Base-by-base conservation (phyloP, 257 asterid genomes). In the Ajuga chamaepitys region DNA sequence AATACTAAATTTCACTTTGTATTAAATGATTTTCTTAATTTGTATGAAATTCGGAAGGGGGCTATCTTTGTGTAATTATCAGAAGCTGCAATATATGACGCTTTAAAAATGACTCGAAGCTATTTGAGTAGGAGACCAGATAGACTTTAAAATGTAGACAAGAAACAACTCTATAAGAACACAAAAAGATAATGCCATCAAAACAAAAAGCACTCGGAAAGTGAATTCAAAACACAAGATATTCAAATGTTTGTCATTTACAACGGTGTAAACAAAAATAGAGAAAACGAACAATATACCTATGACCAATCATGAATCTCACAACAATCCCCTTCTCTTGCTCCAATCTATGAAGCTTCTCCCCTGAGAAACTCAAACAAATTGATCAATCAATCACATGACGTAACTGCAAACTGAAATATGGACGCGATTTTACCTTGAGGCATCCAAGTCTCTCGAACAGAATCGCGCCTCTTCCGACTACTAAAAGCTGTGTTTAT, bases 401-500 rank as follows among this genome's bases (percentile, higher is more conserved):
- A 22, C 46, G 9, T 24, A 30, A 65, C 41, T 7, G 34, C 11
- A 55, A 38, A 18, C 4, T 60, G 30, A 66, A 56, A 65, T 57
- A 8, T 7, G 16, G 60, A 40, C 12, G 20, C 22, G 30, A 64
- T 61, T 10, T 67, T 62, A 88, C 97, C 97, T 84, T 85, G 96
- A 53, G 98, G 98, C 98, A 91, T 88, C 98, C 98, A 91, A 21
- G 95, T 91, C 64, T 82, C 88, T 70, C 98, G 82, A 44, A 91
- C 89, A 0, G 98, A 88, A 70, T 91, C 91, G 46, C 98, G 98
- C 74, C 98, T 85, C 78, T 81, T 91, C 64, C 98, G 60, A 72
- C 98, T 88, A 66, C 98, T 91, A 75, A 91, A 91, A 80, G 98
- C 98, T 5, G 98, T 88, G 77, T 91, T 91, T 58, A 91, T 91